Base-by-base conservation (phyloP, 768 basidiomycete genomes). In the Pleurotus giganteus region DNA sequence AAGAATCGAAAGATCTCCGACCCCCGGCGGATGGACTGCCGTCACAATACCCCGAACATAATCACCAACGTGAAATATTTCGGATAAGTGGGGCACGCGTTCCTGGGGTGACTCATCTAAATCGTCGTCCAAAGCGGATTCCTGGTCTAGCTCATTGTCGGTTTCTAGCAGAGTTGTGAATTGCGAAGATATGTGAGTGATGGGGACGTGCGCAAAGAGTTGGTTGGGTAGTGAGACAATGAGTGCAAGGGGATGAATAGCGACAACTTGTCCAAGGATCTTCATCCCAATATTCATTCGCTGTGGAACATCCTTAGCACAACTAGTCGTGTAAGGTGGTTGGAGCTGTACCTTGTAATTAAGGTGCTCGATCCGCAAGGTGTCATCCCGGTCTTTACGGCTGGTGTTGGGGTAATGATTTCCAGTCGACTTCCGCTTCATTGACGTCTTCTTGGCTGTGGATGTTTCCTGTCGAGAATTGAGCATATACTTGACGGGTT, bases 181-280 rank as follows among this genome's bases (percentile, higher is more conserved):
- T 63, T 90, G 86, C 28, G 81, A 71, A 12, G 94, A 91, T 55
- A 98, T 81, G 68, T 94, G 87, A 36, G 95, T 98, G 59, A 99
- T 92, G 21, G 96, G 95, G 29, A 98, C 79, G 70, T 99, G 94
- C 7, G 83, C 97, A 60, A 91, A 82, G 34, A 99, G 84, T 71
- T 98, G 95, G 63, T 95, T 91, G 15, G 97, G 96, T n/a, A 99
- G 78, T 15, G 96, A 98, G 26, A 98, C 76, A 55, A 98, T 81
- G 56, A 99, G 80, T 42, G 92, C 89, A 31, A 99, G 84, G 9
- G 95, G 91, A 58, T 92, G 84, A 50, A 98, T 81, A 24, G 88
- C 81, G 61, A 91, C 79, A 49, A 99, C 81, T 72, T 94, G 89
- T n/a, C 86, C 88, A 31, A 98, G 74, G 19, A 98, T 79, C 65